These are phyloP conservation scores for Ganoderma sp. DNA, from an alignment of 1,284 basidiomycete genomes.

Conservation along the genomic window DNA sequence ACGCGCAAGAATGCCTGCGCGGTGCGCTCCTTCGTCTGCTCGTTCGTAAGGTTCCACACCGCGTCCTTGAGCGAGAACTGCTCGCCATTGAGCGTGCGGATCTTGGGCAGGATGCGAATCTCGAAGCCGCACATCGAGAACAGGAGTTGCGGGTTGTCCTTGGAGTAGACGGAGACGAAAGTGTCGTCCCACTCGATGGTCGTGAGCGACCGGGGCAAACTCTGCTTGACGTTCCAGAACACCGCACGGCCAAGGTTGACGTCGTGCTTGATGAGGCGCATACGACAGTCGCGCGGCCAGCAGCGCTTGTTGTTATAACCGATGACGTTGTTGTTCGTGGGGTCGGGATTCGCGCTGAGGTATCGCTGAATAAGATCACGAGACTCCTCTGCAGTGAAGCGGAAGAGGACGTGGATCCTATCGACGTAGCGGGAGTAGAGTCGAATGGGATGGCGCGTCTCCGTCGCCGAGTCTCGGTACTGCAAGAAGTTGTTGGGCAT, in stretches of 20 bases:
- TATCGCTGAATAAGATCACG: conserved; percentile 98
- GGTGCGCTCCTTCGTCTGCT: conserved; percentile 96
- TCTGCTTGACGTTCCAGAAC: conserved; percentile 99
- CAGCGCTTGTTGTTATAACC: conserved; percentile 99
- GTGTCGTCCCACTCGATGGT: conserved; percentile 99
- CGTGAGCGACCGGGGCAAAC: conserved; percentile 92
- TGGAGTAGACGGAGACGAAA: conserved; percentile 95
- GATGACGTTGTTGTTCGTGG: conserved; percentile 98
- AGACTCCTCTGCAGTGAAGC: conserved; percentile 98
- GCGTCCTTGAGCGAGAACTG: conserved; percentile 97
- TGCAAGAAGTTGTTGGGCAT: conserved; percentile 97
- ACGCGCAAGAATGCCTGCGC: conserved; percentile 98
- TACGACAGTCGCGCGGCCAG: conserved; percentile 98
- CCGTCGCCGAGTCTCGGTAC: conserved; percentile 90
- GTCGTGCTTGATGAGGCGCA: conserved; percentile 99
- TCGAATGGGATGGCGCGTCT: conserved; percentile 93
- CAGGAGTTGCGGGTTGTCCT: conserved; percentile 96
- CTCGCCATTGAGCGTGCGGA: conserved; percentile 92
- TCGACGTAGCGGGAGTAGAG: conserved; percentile 96
- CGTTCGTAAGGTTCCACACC: conserved; percentile 97
- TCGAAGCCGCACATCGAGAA: conserved; percentile 99
- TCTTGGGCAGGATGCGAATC: conserved; percentile 95
- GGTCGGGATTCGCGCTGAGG: conserved; percentile 95
- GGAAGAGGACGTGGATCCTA: conserved; percentile 92
- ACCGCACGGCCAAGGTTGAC: conserved; percentile 98